A percentile compares a stretch with the other conserved stretches of the same genome.
phyloP scores from a whole-genome alignment of 306 rosid genomes.

The Prunus armeniaca region DNA sequence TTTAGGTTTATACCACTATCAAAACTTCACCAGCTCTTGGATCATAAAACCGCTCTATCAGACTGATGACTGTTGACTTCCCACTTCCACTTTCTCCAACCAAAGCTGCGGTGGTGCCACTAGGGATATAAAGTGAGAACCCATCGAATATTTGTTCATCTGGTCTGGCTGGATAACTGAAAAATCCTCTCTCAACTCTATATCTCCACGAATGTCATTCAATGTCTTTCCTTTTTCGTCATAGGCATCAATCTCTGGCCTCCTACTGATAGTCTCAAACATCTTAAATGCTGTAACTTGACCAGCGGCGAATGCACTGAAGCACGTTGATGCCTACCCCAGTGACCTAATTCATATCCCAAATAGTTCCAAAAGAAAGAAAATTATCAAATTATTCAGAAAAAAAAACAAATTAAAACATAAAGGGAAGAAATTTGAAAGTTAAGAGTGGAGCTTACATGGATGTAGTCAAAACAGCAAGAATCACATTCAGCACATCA shows the following conservation, averaged over 20 bases:
- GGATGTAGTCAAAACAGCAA: slow-evolving; percentile 74
- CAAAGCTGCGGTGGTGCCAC: slow-evolving; percentile 78
- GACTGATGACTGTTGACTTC: slow-evolving; percentile 79
- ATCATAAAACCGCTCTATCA: slow-evolving; percentile 87
- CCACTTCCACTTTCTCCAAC: slow-evolving; percentile 98
- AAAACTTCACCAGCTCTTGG: slow-evolving; percentile 74
- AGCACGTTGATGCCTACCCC: slow-evolving; percentile 82
- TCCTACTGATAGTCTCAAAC: slow-evolving; percentile 77
- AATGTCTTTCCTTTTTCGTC: slow-evolving; percentile 56
- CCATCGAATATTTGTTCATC: slow-evolving; percentile 72
- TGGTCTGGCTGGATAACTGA: slow-evolving; percentile 85
- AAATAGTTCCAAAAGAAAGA: not conserved
- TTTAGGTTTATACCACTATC: slow-evolving; percentile 69
- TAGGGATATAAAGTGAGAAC: slow-evolving; percentile 58
- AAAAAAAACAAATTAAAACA: not conserved
- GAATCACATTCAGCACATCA: slow-evolving; percentile 63
- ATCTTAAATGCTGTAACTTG: slow-evolving; percentile 91
- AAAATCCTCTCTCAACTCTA: slow-evolving; percentile 60
- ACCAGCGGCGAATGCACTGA: slow-evolving; percentile 86
- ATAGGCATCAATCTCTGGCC: slow-evolving; percentile 72
- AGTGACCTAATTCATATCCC: slow-evolving; percentile 54
- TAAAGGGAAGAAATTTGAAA: not conserved
- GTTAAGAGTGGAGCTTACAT: slow-evolving; percentile 48
- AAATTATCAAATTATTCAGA: not conserved
- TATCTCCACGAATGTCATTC: slow-evolving; percentile 69